Evolutionary conservation across 225 moss, liverwort and hornwort genomes (phyloP).

Genomic region (Neckera pumila): DNA sequence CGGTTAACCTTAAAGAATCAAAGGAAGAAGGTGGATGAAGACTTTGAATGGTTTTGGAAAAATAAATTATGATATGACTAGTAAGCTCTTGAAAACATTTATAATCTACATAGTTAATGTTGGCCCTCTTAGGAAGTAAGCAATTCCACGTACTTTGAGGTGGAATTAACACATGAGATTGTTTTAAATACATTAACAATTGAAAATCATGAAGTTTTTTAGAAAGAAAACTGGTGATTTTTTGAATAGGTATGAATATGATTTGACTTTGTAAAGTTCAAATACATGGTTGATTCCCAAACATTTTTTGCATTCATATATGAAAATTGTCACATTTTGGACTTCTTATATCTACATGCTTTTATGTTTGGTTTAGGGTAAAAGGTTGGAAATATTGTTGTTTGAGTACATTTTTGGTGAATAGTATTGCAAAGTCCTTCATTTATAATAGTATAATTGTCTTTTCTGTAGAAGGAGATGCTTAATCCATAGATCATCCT

Average conservation of each 20-base stretch:
- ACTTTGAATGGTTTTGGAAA: not conserved
- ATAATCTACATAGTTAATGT: not conserved
- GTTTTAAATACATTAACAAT: not conserved
- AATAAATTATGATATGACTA: not conserved
- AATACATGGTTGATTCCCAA: fast-evolving
- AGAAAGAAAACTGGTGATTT: not conserved
- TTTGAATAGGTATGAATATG: not conserved
- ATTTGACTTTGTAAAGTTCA: not conserved
- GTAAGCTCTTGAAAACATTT: not conserved
- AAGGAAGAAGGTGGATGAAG: fast-evolving
- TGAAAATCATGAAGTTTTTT: not conserved
- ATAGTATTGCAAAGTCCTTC: not conserved
- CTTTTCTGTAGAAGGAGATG: not conserved
- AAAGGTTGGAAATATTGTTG: fast-evolving
- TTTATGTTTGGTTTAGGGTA: not conserved
- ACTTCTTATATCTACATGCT: not conserved
- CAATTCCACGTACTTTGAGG: not conserved
- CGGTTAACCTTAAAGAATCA: fast-evolving
- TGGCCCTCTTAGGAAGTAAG: not conserved
- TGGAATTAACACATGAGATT: not conserved
- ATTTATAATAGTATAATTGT: not conserved
- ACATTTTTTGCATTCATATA: not conserved
- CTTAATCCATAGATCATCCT: fast-evolving
- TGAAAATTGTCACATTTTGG: not conserved
- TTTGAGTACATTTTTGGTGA: not conserved